Evolutionary conservation across 2,329 filamentous ascomycete genomes (phyloP).

Genomic region (Rhynchosporium agropyri): DNA sequence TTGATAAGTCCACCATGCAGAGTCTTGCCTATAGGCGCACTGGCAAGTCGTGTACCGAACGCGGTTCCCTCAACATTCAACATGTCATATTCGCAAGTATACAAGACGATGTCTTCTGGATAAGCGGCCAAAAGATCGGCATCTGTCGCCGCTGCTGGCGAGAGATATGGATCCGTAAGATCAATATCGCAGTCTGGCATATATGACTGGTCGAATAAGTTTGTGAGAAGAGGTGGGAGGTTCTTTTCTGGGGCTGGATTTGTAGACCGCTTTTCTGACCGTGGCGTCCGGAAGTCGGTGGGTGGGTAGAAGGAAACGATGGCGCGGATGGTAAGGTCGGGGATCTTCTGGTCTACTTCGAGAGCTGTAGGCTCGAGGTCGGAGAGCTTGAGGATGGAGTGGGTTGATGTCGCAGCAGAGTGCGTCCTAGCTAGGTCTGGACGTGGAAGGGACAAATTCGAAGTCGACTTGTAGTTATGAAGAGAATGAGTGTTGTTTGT

Average conservation of each 20-base stretch:
- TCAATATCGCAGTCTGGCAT: conserved; percentile 49
- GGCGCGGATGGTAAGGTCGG: conserved; percentile 53
- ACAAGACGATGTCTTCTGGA: conserved; percentile 58
- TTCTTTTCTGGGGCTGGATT: conserved; percentile 60
- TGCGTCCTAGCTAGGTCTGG: conserved; percentile 2
- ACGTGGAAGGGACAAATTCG: conserved; percentile 26
- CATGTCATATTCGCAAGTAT: conserved; percentile 68
- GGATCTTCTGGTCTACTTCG: conserved; percentile 41
- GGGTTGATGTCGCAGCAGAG: conserved; percentile 21
- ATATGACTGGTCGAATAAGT: conserved; percentile 65
- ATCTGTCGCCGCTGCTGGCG: conserved; percentile 59
- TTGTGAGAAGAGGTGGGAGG: conserved; percentile 58
- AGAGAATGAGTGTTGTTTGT: conserved; percentile 4
- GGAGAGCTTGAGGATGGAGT: conserved; percentile 37
- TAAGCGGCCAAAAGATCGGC: conserved; percentile 50
- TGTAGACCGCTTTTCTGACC: conserved; percentile 57
- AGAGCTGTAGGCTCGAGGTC: conserved; percentile 40
- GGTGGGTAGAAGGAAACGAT: conserved; percentile 64
- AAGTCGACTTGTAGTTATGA: conserved; percentile 7
- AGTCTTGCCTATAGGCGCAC: conserved; percentile 53
- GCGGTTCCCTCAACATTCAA: conserved; percentile 61
- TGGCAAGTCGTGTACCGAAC: conserved; percentile 60
- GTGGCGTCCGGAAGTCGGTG: conserved; percentile 61
- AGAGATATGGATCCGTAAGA: conserved; percentile 57
- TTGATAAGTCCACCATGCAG: conserved; percentile 61